These are phyloP conservation scores for Aspergillus piperis DNA, from an alignment of 2,329 filamentous ascomycete genomes.

Conservation along the genomic window DNA sequence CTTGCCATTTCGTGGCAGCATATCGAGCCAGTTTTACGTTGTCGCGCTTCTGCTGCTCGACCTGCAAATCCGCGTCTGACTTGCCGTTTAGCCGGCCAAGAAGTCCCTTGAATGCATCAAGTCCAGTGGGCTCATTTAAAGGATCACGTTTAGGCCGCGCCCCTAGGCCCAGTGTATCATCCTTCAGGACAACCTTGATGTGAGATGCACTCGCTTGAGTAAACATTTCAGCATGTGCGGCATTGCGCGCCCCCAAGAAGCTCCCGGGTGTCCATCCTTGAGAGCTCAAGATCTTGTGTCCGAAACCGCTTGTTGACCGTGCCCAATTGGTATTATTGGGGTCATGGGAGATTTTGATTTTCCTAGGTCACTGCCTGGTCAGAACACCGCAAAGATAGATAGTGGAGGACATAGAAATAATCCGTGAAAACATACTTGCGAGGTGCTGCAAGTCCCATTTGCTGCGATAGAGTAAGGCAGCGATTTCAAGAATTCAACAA, in stretches of 20 bases:
- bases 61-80: constrained; percentile 69
- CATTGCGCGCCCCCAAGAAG: constrained; percentile 75
- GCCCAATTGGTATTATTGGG: constrained; percentile 97
- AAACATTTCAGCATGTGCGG: constrained; percentile 73
- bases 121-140: constrained; percentile 71
- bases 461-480: not conserved
- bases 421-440: constrained; percentile 58
- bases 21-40: constrained; percentile 73
- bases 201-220: constrained; percentile 80
- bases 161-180: constrained; percentile 87
- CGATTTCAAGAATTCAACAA: not conserved
- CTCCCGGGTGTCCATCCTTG: constrained; percentile 91
- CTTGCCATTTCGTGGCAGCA: constrained; percentile 72
- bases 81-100: constrained; percentile 89
- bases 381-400: not conserved
- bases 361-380: constrained; percentile 40
- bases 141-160: constrained; percentile 71
- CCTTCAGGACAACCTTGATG: constrained; percentile 81
- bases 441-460: constrained; percentile 69
- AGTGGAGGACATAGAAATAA: not conserved
- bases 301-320: constrained; percentile 77
- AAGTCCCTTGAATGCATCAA: constrained; percentile 83
- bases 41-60: constrained; percentile 67
- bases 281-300: constrained; percentile 81
- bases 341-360: constrained; percentile 78